phyloP scores from a whole-genome alignment of 108 stramenopile species.

The Mayamaea pseudoterrestris region DNA sequence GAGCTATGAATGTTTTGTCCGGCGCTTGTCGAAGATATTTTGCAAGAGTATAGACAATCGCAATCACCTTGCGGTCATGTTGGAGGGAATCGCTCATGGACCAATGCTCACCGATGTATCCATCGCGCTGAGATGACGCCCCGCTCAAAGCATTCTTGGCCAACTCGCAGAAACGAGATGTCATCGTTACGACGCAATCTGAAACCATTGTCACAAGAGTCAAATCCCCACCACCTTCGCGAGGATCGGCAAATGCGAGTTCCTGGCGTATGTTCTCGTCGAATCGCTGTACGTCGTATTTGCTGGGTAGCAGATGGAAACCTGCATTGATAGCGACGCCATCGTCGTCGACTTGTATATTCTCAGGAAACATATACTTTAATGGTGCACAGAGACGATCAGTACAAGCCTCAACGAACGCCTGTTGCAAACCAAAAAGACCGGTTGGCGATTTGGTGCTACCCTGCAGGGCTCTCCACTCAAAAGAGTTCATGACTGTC shows the following conservation, averaged over 20 bases:
- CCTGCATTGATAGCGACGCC: constrained; percentile 44
- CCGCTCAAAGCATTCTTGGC: constrained; percentile 59
- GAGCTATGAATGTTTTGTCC: constrained; percentile 71
- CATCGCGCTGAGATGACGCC: too few species aligned
- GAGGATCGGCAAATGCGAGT: constrained; percentile 65
- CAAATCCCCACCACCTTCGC: constrained; percentile 76
- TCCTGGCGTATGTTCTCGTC: constrained; percentile 71
- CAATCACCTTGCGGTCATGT: constrained; percentile 71
- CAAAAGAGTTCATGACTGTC: constrained; percentile 50
- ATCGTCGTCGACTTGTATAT: constrained; percentile 56
- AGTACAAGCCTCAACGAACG: constrained; percentile 52
- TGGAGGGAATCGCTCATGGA: constrained; percentile 43
- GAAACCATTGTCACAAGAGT: constrained; percentile 59
- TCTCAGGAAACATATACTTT: constrained; percentile 73
- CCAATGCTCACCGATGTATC: constrained; percentile 31
- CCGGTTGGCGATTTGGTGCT: constrained; percentile 23
- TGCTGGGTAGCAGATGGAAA: constrained; percentile 54
- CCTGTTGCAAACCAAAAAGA: constrained; percentile 46
- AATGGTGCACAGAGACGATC: constrained; percentile 60
- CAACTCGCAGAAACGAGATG: constrained; percentile 48
- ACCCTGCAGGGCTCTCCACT: constrained; percentile 60
- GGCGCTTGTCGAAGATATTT: constrained; percentile 46
- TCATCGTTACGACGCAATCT: constrained; percentile 54
- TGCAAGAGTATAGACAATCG: constrained; percentile 39
- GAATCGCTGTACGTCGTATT: constrained; percentile 69